Evolutionary conservation across 345 rosid species (phyloP).

Genomic region (Cardamine resedifolia): DNA sequence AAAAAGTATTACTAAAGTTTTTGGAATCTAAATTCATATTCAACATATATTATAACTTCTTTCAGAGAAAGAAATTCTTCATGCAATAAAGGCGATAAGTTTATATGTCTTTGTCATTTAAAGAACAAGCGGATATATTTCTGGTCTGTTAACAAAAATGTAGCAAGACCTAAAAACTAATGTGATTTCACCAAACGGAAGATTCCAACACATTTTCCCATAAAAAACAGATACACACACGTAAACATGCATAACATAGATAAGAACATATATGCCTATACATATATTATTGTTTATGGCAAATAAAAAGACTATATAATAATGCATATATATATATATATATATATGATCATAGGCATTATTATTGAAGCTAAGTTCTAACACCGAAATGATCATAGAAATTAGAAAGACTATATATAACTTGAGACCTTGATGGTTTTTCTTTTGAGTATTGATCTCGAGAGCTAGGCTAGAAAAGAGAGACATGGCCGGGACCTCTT

Average conservation of each 20-base stretch:
- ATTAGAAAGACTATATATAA: conserved; percentile 5
- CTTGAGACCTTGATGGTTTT: conserved; percentile 4
- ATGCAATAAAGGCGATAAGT: conserved; percentile 6
- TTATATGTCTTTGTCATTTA: conserved; percentile 32
- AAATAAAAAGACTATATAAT: conserved; percentile 20
- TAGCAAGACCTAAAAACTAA: conserved; percentile 38
- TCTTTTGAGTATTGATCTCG: conserved; percentile 12
- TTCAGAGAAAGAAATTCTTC: background rate
- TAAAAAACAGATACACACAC: conserved; percentile 28
- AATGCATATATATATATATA: background rate
- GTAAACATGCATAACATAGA: conserved; percentile 35
- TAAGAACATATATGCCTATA: conserved; percentile 11
- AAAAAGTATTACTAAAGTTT: background rate
- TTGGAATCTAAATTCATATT: conserved; percentile 17
- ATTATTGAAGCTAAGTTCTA: conserved; percentile 20
- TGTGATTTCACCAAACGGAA: conserved; percentile 42
- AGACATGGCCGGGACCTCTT: conserved; percentile 37
- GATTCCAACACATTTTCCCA: conserved; percentile 41
- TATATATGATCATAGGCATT: background rate
- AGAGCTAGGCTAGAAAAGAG: conserved; percentile 1
- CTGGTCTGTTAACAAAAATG: conserved; percentile 40
- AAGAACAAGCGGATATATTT: conserved; percentile 39
- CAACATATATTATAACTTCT: background rate
- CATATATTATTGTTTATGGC: conserved; percentile 22
- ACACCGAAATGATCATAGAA: conserved; percentile 9